Evolutionary conservation across 352 stramenopile species (phyloP).

Genomic region (Phytophthora rubi): DNA sequence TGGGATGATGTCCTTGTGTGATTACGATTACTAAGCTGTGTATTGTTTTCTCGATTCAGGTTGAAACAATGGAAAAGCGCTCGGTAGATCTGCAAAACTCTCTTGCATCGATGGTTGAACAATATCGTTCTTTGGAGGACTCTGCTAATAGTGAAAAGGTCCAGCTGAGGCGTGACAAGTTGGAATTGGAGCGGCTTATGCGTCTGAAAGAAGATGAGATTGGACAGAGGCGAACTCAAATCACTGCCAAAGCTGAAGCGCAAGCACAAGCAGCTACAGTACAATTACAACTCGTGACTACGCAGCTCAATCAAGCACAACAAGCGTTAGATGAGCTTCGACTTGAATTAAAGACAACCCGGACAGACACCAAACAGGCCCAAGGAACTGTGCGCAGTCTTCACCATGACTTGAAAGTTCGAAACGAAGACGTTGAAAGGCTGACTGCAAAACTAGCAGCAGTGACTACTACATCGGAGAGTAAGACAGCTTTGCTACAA

Average conservation of each 20-base stretch:
- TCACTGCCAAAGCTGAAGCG: slow-evolving; percentile 20
- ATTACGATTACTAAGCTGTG: not conserved
- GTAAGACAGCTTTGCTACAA: slow-evolving; percentile 25
- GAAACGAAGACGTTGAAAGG: slow-evolving; percentile 22
- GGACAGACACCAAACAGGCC: slow-evolving; percentile 24
- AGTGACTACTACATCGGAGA: slow-evolving; percentile 10
- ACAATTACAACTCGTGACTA: slow-evolving; percentile 26
- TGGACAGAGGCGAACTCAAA: slow-evolving; percentile 17
- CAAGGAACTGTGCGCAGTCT: slow-evolving; percentile 22
- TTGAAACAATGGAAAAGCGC: slow-evolving; percentile 16
- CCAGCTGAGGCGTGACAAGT: slow-evolving; percentile 41
- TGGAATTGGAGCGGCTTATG: slow-evolving; percentile 42
- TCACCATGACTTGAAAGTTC: slow-evolving; percentile 20
- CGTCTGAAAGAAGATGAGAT: slow-evolving; percentile 37
- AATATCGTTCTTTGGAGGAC: slow-evolving; percentile 31
- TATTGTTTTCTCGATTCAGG: not conserved
- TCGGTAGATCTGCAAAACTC: slow-evolving; percentile 18
- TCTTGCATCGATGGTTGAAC: slow-evolving; percentile 18
- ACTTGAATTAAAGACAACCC: slow-evolving; percentile 15
- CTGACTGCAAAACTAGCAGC: slow-evolving; percentile 28
- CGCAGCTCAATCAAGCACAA: slow-evolving; percentile 24
- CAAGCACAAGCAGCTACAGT: not conserved
- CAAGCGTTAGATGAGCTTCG: slow-evolving; percentile 1
- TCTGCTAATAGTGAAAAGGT: slow-evolving; percentile 31
- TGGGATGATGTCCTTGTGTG: not conserved